A percentile compares a stretch with the other conserved stretches of the same genome.
phyloP scores from a whole-genome alignment of 2,329 filamentous ascomycete genomes.

The Paecilomyces formosus region DNA sequence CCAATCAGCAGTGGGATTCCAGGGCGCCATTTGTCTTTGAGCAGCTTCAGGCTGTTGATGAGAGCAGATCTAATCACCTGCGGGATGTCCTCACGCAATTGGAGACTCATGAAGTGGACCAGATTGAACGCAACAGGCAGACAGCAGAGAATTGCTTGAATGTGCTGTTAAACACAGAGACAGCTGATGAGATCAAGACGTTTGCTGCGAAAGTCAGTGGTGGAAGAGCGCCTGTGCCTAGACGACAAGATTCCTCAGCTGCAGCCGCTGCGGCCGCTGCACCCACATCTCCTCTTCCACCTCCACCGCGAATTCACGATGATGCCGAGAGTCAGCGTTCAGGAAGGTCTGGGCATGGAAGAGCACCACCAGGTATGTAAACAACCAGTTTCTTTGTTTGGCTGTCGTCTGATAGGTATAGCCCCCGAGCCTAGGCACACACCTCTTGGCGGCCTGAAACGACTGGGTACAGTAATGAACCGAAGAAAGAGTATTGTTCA shows the following conservation, averaged over 20 bases:
- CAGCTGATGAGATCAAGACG: conserved; percentile 69
- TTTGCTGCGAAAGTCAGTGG: conserved; percentile 33
- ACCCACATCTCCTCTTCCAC: conserved; percentile 25
- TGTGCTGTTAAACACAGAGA: conserved; percentile 76
- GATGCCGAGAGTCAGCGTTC: conserved; percentile 51
- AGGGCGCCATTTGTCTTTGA: conserved; percentile 95
- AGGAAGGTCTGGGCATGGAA: conserved; percentile 35
- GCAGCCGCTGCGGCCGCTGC: conserved; percentile 15
- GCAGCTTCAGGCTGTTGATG: conserved; percentile 81
- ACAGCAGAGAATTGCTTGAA: conserved; percentile 75
- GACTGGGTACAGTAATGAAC: conserved; percentile 42
- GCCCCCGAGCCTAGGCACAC: conserved; percentile 32
- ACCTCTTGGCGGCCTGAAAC: conserved; percentile 37
- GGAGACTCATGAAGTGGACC: conserved; percentile 85
- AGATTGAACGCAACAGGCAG: conserved; percentile 66
- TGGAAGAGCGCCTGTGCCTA: conserved; percentile 23
- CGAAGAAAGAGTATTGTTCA: conserved; percentile 36
- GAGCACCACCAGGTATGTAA: conserved; percentile 24
- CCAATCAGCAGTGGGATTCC: conserved; percentile 82
- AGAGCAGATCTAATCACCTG: conserved; percentile 79
- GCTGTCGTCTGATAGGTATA: conserved; percentile 10
- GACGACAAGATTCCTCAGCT: conserved; percentile 16
- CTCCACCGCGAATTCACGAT: conserved; percentile 38
- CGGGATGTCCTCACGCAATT: conserved; percentile 87
- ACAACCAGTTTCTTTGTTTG: conserved; percentile 1